Evolutionary conservation across 257 asterid genomes (phyloP), one percentile per base, ranked within the genome.

Genomic region (Anisodus acutangulus): DNA sequence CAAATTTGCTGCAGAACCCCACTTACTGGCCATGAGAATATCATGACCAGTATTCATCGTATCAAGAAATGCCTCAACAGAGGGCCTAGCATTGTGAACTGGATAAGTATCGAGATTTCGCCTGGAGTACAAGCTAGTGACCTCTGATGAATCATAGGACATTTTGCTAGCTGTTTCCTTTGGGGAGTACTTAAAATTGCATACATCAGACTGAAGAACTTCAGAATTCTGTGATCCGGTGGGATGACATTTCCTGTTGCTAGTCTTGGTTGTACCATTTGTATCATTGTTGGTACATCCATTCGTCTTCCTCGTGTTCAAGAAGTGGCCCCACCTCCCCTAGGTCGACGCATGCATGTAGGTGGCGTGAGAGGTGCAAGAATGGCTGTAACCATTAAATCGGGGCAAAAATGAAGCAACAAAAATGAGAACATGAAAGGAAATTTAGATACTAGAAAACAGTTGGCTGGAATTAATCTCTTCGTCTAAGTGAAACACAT

Each of bases 321-420:
- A 79, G 82, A 93, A 93, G 71, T 95, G 92, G 0, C 97, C 97
- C 97, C 94, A 15, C 95, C 88, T 19, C 97, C 95, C 66, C 96
- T 88, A 9, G 91, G 93, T 80, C 95, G 84, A 49, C 91, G 49
- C 58, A 82, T 58, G 90, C 90, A 79, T 87, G 90, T 70, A 72
- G 70, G 62, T 87, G 89, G n/a, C 89, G 87, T 0, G 89, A 93
- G 76, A 92, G 93, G 41, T 93, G 97, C 43, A 92, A 94, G 83
- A 92, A 93, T 3, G 95, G 97, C 96, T 92, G 91, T 6, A 12
- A 43, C 19, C 19, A 76, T 54, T 64, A 39, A 86, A 13, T 17
- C 80, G 31, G 3, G 3, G 17, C 78, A 68, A 76, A 7, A 80
- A 35, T 55, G 59, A 82, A 55, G 68, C 41, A n/a, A 64, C 19